Conservation (phyloP, 768 basidiomycete genomes). For the Mycena kentingensis region DNA sequence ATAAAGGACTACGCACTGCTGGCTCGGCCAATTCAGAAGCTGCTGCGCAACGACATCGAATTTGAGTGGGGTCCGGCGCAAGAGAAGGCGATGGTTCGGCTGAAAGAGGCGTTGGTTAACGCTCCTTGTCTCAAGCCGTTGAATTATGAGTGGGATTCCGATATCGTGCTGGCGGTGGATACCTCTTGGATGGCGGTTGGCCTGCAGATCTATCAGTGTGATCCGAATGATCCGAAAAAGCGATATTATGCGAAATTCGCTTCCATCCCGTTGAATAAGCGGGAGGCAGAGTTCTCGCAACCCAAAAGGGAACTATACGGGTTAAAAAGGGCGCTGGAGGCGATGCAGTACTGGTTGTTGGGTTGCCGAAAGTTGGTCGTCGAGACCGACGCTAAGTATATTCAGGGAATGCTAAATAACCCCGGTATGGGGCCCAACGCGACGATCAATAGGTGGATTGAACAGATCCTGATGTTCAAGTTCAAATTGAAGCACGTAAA, state of each 20-base stretch:
- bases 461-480: conserved; percentile 22
- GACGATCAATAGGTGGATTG: conserved; percentile 23
- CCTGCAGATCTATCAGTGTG: conserved; percentile 17
- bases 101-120: conserved; percentile 12
- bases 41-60: neutral
- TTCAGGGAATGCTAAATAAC: conserved; percentile 14
- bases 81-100: conserved; percentile 20
- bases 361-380: conserved; percentile 12
- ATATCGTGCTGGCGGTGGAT: conserved; percentile 34
- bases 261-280: conserved; percentile 20
- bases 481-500: conserved; percentile 19
- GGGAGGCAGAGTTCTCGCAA: conserved; percentile 16
- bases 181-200: conserved; percentile 12
- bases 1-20: too few relatives aligned
- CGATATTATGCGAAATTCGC: conserved; percentile 25
- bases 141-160: too few relatives aligned
- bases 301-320: conserved; percentile 32
- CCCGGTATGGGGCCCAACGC: conserved; percentile 21
- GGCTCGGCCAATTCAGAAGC: too few relatives aligned
- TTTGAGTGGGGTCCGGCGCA: conserved; percentile 25
- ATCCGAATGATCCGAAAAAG: neutral
- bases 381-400: conserved; percentile 23
- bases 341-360: conserved; percentile 12
- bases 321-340: conserved; percentile 7
- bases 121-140: conserved; percentile 26